Percentiles rank a stretch among this genome's conserved stretches.
These are phyloP conservation scores for Didymella keratinophila DNA, from an alignment of 2,329 filamentous ascomycete species.

Conservation along the genomic window DNA sequence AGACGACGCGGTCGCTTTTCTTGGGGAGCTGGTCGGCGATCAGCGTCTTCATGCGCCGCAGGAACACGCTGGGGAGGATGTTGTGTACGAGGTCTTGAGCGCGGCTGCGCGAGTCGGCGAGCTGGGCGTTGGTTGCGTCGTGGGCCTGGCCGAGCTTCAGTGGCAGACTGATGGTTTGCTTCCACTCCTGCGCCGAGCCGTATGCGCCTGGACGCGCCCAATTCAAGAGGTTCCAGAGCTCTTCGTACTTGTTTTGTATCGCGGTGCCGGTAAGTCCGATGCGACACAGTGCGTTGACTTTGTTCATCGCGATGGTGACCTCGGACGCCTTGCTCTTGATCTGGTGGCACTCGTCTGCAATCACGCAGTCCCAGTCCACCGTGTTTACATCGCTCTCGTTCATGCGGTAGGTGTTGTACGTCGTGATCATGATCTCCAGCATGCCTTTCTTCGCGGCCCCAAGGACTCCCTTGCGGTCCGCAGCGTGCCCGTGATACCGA, in stretches of 20 bases:
- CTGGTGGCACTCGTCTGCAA: slow-evolving; percentile 92
- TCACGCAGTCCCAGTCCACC: slow-evolving; percentile 89
- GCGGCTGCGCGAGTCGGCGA: slow-evolving; percentile 80
- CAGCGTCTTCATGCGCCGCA: slow-evolving; percentile 89
- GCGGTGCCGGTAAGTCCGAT: slow-evolving; percentile 95
- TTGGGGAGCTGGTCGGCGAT: slow-evolving; percentile 93
- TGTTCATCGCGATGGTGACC: slow-evolving; percentile 85
- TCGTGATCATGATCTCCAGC: slow-evolving; percentile 91
- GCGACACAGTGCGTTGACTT: slow-evolving; percentile 88
- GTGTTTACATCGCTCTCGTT: slow-evolving; percentile 81
- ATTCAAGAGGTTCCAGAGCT: slow-evolving; percentile 94
- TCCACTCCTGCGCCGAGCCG: slow-evolving; percentile 77
- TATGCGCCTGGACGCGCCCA: slow-evolving; percentile 89
- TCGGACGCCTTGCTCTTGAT: slow-evolving; percentile 83
- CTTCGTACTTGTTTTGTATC: slow-evolving; percentile 97
- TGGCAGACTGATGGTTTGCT: slow-evolving; percentile 76
- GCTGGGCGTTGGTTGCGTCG: slow-evolving; percentile 82
- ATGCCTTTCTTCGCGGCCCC: slow-evolving; percentile 76
- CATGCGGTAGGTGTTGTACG: slow-evolving; percentile 85
- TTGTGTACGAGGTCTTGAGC: slow-evolving; percentile 87
- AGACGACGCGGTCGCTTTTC: slow-evolving; percentile 93
- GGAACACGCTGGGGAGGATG: slow-evolving; percentile 86
- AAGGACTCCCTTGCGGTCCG: slow-evolving; percentile 72
- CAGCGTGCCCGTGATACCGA: slow-evolving; percentile 74
- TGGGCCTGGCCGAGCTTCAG: slow-evolving; percentile 90